Conservation (phyloP, 78 protist genomes). For the Polysphondylium violaceum region DNA sequence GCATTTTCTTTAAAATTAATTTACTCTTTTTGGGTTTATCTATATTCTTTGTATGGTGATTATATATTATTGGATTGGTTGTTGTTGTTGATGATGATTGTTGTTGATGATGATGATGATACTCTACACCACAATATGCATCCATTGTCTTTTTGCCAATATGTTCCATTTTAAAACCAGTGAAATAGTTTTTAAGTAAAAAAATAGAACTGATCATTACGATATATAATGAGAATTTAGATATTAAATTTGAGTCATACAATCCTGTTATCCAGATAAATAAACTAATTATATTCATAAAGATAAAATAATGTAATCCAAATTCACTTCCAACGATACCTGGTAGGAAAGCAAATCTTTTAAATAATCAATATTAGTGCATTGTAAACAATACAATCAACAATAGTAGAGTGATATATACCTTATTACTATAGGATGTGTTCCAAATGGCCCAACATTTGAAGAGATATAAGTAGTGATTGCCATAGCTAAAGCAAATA, state of each 20-base stretch:
- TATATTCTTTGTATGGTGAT: too few relatives aligned
- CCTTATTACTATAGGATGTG: neutral
- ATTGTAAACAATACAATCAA: neutral
- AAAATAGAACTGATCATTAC: neutral
- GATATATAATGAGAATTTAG: neutral
- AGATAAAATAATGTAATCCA: neutral
- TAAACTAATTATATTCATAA: neutral
- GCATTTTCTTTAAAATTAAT: too few relatives aligned
- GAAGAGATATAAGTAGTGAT: neutral
- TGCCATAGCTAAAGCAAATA: neutral
- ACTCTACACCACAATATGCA: neutral
- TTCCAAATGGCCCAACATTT: neutral
- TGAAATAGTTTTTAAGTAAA: neutral
- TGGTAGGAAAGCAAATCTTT: neutral
- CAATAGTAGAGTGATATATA: neutral
- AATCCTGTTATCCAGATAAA: neutral
- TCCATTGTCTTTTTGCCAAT: neutral
- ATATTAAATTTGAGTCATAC: neutral
- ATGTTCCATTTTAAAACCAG: neutral
- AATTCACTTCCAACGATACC: neutral
- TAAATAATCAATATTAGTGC: neutral
- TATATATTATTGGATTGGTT: too few relatives aligned
- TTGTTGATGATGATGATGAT: constrained; percentile 4
- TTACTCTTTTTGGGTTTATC: too few relatives aligned
- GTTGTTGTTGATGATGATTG: neutral